Percentiles rank a stretch among this genome's conserved stretches.
These are phyloP conservation scores for Tuber borchii DNA, from an alignment of 495 filamentous ascomycete species.

Conservation along the genomic window DNA sequence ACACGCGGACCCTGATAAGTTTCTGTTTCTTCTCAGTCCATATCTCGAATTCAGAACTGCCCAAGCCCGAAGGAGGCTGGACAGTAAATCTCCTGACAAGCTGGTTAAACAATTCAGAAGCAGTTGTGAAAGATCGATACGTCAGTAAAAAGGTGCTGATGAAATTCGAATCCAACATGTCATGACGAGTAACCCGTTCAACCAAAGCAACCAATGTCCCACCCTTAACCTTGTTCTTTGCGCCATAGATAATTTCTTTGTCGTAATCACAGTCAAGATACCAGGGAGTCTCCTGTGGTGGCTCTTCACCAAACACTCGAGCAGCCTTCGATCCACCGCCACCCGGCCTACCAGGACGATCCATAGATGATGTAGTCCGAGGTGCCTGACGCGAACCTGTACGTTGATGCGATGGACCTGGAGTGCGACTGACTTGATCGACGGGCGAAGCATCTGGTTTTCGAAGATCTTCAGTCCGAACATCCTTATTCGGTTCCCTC, in stretches of 20 bases:
- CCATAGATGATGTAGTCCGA: slow-evolving; percentile 23
- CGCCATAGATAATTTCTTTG: slow-evolving; percentile 81
- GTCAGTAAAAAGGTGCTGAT: slow-evolving; percentile 97
- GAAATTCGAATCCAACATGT: slow-evolving; percentile 89
- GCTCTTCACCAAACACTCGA: slow-evolving; percentile 76
- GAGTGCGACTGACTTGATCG: not conserved
- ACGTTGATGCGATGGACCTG: slow-evolving; percentile 42
- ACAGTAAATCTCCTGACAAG: slow-evolving; percentile 84
- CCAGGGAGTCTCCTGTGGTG: slow-evolving; percentile 69
- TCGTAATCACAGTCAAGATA: slow-evolving; percentile 86
- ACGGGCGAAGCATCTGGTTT: slow-evolving; percentile 10
- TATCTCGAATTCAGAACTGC: slow-evolving; percentile 64
- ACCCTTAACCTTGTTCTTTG: slow-evolving; percentile 72
- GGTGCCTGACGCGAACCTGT: slow-evolving; percentile 45
- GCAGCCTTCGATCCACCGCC: slow-evolving; percentile 61
- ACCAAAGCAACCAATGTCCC: slow-evolving; percentile 84
- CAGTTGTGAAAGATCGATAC: slow-evolving; percentile 89
- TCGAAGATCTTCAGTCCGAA: slow-evolving; percentile 32
- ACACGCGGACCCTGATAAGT: slow-evolving; percentile 85
- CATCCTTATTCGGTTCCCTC: slow-evolving; percentile 37
- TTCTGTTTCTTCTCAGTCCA: slow-evolving; percentile 96
- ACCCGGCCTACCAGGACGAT: slow-evolving; percentile 18
- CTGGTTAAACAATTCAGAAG: slow-evolving; percentile 84
- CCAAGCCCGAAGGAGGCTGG: slow-evolving; percentile 82
- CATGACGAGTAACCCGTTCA: slow-evolving; percentile 93